Percentiles rank a stretch among this genome's conserved stretches.
phyloP scores from a whole-genome alignment of 257 asterid species.

The Henckelia pumila region DNA sequence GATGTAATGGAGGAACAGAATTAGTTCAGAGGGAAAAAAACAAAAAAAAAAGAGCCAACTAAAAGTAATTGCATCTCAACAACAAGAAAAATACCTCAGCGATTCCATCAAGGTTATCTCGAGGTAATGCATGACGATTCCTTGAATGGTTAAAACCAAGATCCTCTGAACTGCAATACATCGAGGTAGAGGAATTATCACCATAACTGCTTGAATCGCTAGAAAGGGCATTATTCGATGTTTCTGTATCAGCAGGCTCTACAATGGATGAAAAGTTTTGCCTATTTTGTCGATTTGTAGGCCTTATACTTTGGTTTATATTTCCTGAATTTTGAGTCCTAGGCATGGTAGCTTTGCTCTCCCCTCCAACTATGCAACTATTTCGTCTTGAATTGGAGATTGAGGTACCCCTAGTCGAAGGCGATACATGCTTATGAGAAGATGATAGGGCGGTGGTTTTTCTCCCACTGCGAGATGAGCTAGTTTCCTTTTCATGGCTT shows the following conservation, averaged over 20 bases:
- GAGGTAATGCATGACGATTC: constrained; percentile 39
- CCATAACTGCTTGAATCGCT: constrained; percentile 40
- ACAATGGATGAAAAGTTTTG: constrained; percentile 34
- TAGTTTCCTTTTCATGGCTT: constrained; percentile 53
- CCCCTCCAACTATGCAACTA: constrained; percentile 33
- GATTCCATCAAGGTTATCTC: constrained; percentile 52
- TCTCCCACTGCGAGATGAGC: constrained; percentile 43
- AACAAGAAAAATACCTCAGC: constrained; percentile 53
- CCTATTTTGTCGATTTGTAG: constrained; percentile 33
- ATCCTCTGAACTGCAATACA: constrained; percentile 35
- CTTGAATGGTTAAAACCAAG: constrained; percentile 32
- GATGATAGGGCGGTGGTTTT: constrained; percentile 20
- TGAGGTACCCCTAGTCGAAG: constrained; percentile 43
- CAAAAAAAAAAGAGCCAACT: not conserved
- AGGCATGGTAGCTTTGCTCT: constrained; percentile 32
- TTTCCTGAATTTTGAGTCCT: constrained; percentile 44
- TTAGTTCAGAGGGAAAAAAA: constrained; percentile 1
- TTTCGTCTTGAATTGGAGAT: constrained; percentile 38
- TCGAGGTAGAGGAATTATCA: constrained; percentile 28
- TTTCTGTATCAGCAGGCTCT: constrained; percentile 30
- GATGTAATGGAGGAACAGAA: too few relatives aligned
- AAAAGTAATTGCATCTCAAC: not conserved
- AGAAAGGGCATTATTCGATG: constrained; percentile 37
- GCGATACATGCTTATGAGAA: constrained; percentile 25
- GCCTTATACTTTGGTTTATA: constrained; percentile 34